Conservation (phyloP, 2,329 filamentous ascomycete species). For the Clarireedia hainanense region DNA sequence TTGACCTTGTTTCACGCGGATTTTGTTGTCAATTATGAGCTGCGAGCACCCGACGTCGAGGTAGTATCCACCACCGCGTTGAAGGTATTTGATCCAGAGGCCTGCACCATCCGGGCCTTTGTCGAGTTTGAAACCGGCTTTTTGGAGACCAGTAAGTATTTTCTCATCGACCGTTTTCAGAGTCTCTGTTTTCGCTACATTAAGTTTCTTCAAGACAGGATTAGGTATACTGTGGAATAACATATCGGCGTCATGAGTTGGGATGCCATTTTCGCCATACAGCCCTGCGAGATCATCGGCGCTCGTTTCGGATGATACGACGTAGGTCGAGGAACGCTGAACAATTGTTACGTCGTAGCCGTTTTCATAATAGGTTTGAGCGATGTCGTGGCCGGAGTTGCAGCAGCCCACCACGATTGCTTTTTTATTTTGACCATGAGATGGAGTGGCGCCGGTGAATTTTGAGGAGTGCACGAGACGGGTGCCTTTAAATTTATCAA, state of each 20-base stretch:
- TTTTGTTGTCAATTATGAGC: conserved; percentile 44
- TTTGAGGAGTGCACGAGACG: conserved; percentile 53
- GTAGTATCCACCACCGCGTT: conserved; percentile 51
- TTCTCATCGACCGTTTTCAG: conserved; percentile 31
- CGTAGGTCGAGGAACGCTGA: conserved; percentile 58
- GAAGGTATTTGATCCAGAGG: conserved; percentile 50
- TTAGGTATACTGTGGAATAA: conserved; percentile 48
- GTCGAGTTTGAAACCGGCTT: conserved; percentile 51
- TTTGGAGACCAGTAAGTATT: conserved; percentile 41
- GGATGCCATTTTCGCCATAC: conserved; percentile 38
- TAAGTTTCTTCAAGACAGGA: conserved; percentile 51
- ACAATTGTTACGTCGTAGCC: conserved; percentile 62
- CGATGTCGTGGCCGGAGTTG: conserved; percentile 63
- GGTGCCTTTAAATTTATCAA: conserved; percentile 49
- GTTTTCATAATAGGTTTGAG: conserved; percentile 58
- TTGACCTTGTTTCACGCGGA: conserved; percentile 41
- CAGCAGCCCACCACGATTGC: conserved; percentile 60
- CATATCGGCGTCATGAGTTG: conserved; percentile 59
- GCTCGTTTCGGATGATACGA: conserved; percentile 46
- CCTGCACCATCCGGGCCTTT: conserved; percentile 46
- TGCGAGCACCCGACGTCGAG: conserved; percentile 46
- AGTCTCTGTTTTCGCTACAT: conserved; percentile 37
- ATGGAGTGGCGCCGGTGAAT: conserved; percentile 42
- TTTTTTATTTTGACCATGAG: conserved; percentile 44
- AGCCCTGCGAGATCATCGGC: conserved; percentile 36